A percentile compares a stretch with the other conserved stretches of the same genome.
phyloP scores from a whole-genome alignment of 352 stramenopile genomes.

The Saprolegnia diclina region DNA sequence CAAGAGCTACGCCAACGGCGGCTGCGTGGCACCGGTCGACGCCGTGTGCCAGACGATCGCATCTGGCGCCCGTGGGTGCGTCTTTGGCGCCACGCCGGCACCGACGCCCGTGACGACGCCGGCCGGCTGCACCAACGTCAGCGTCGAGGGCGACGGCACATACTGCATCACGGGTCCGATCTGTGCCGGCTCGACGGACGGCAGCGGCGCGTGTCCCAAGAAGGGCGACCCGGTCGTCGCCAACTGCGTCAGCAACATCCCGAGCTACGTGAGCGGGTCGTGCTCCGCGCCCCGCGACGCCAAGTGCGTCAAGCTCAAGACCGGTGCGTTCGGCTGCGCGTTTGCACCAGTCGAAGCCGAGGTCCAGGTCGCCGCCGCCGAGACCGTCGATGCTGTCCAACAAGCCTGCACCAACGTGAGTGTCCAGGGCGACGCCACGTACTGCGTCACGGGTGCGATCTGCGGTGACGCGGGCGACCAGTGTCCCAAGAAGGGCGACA shows the following conservation, averaged over 20 bases:
- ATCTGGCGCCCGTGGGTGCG: conserved; percentile 34
- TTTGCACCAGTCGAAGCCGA: conserved; percentile 24
- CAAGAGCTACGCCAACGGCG: conserved; percentile 27
- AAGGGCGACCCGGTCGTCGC: conserved; percentile 34
- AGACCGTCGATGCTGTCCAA: neutral
- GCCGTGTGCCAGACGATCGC: conserved; percentile 36
- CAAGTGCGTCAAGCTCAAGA: conserved; percentile 32
- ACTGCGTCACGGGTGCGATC: conserved; percentile 23
- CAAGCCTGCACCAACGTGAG: conserved; percentile 23
- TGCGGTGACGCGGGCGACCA: conserved; percentile 9
- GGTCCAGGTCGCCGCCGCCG: conserved; percentile 10
- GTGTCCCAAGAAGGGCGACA: conserved; percentile 37
- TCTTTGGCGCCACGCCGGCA: conserved; percentile 28
- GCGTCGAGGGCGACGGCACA: conserved; percentile 6
- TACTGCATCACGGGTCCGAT: conserved; percentile 13
- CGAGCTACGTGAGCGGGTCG: conserved; percentile 24
- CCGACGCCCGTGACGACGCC: neutral
- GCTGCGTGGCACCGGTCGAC: conserved; percentile 38
- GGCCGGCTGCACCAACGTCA: conserved; percentile 6
- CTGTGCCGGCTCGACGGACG: conserved; percentile 7
- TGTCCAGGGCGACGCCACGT: conserved; percentile 26
- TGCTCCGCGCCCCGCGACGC: conserved; percentile 40
- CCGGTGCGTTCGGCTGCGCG: conserved; percentile 35
- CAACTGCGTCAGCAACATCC: conserved; percentile 28
- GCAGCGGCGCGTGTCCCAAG: conserved; percentile 11